A percentile compares a stretch with the other conserved stretches of the same genome.
Evolutionary conservation across 2,329 filamentous ascomycete genomes (phyloP).

Genomic region (Ascochyta koolunga): DNA sequence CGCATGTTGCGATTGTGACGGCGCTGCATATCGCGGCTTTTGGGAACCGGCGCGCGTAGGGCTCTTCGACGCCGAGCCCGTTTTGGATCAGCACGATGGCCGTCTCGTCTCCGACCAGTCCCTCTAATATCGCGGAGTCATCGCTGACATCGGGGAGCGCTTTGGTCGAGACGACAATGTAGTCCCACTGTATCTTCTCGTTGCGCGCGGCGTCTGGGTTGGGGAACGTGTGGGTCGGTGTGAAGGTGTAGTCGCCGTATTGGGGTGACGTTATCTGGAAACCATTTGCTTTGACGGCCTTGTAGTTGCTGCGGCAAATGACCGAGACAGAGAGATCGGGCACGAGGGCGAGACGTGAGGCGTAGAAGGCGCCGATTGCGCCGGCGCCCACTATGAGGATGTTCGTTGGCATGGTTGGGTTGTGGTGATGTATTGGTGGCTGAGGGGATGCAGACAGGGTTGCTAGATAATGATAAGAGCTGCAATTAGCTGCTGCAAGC

Average conservation of each 20-base stretch:
- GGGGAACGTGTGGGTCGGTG: conserved; percentile 66
- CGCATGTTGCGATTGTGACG: conserved; percentile 72
- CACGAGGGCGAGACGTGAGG: conserved; percentile 68
- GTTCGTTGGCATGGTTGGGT: conserved; percentile 50
- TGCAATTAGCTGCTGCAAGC: not conserved
- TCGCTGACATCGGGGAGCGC: conserved; percentile 69
- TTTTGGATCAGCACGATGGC: conserved; percentile 73
- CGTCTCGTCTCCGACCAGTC: conserved; percentile 60
- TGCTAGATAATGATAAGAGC: not conserved
- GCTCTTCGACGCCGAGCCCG: conserved; percentile 71
- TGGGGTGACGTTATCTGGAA: conserved; percentile 69
- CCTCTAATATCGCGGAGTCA: conserved; percentile 66
- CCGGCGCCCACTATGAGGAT: conserved; percentile 73
- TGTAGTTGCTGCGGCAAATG: conserved; percentile 76
- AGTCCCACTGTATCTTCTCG: conserved; percentile 62
- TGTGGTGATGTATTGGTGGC: not conserved
- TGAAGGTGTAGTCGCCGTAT: conserved; percentile 71
- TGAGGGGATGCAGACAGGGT: not conserved
- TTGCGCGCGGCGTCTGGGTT: conserved; percentile 63
- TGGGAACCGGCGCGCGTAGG: conserved; percentile 68
- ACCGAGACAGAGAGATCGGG: conserved; percentile 67
- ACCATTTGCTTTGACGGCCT: conserved; percentile 64
- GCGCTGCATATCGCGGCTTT: conserved; percentile 66
- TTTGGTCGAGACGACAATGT: conserved; percentile 73
- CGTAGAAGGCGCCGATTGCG: conserved; percentile 75